These are phyloP conservation scores for Rasamsonia emersonii DNA, from an alignment of 2,329 filamentous ascomycete species.

Conservation along the genomic window DNA sequence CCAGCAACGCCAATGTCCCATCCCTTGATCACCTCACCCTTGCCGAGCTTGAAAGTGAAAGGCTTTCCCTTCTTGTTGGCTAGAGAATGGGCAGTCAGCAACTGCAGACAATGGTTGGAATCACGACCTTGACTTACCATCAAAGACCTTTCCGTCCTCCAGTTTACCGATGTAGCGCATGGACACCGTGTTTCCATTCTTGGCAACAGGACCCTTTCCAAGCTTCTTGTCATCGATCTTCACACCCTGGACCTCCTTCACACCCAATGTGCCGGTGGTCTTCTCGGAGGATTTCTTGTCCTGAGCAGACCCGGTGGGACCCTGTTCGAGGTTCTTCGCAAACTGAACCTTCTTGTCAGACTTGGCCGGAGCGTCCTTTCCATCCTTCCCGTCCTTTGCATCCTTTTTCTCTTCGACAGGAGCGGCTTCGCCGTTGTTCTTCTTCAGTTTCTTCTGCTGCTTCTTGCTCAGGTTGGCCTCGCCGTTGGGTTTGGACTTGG, in stretches of 20 bases:
- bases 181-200: constrained; percentile 81
- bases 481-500: constrained; percentile 48
- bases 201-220: constrained; percentile 73
- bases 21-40: constrained; percentile 95
- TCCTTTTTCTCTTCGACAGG: constrained; percentile 51
- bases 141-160: constrained; percentile 87
- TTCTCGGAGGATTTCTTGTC: constrained; percentile 39
- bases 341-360: constrained; percentile 95
- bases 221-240: constrained; percentile 93
- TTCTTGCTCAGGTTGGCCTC: constrained; percentile 85
- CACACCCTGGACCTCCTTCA: constrained; percentile 79
- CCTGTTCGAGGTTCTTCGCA: constrained; percentile 97
- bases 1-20: constrained; percentile 93
- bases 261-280: constrained; percentile 52
- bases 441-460: constrained; percentile 96
- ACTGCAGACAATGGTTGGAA: constrained; percentile 4
- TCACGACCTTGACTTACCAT: constrained; percentile 52
- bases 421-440: constrained; percentile 89
- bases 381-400: constrained; percentile 36
- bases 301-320: constrained; percentile 63
- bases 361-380: constrained; percentile 46
- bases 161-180: constrained; percentile 99
- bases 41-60: constrained; percentile 90
- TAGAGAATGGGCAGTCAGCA: constrained; percentile 26
- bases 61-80: constrained; percentile 99